Base-by-base conservation (phyloP, 345 rosid species). In the Litchi chinensis region DNA sequence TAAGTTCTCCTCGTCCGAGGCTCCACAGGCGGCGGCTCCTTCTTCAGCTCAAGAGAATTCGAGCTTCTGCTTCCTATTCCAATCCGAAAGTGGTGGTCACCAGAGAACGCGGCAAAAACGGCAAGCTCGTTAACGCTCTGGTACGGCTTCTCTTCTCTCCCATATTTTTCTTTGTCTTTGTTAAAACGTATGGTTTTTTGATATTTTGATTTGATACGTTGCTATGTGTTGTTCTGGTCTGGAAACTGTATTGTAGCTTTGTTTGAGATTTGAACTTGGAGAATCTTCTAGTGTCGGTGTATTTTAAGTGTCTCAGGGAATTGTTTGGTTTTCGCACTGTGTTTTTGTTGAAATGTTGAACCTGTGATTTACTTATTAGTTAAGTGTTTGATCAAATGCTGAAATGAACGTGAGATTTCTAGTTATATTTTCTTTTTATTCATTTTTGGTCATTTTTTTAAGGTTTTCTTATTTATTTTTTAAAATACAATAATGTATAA, bases 91-190 rank as follows among this genome's bases (percentile, higher is more conserved):
- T 93, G 56, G 93, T 95, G 12, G 97, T 95, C 79, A 93, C 99
- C 74, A 90, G 99, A 82, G 99, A 95, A 83, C 90, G 88, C 48
- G 99, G 98, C 88, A 95, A 92, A 78, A 95, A 95, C 85, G 86
- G 85, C 69, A 92, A 92, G 91, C 93, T 95, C 74, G 83, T 95
- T 67, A 72, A 80, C 46, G 94, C 96, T 65, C 88, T 93, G 94
- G 99, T 95, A 39, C 60, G 24, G 67, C 8, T 56, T 76, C 54
- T 75, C 15, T 19, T 71, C 62, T 74, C 77, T 68, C 74, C 2
- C 12, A 39, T 22, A 8, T 10, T 9, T 62, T 63, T 48, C 39
- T 67, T 22, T 59, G 37, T 9, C 44, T 48, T 50, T 71, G 21
- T 59, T 32, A 67, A 13, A 18, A 32, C 63, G 21, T 46, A 7